Evolutionary conservation across 192 early-diverging fungal genomes (phyloP), one percentile per base, ranked within the genome.

Genomic region (Coemansia umbellata): DNA sequence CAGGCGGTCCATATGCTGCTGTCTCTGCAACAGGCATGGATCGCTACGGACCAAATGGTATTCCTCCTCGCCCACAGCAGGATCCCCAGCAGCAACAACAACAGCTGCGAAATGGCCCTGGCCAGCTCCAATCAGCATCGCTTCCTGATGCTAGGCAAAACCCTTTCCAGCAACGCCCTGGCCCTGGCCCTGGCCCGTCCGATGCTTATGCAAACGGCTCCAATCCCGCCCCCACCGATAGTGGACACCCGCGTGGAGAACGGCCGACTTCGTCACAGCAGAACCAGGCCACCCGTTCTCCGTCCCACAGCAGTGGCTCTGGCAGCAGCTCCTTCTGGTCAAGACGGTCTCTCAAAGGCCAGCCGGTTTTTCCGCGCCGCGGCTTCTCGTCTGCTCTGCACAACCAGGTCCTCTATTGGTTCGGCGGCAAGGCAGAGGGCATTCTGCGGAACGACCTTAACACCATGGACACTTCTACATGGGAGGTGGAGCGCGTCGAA

Each of bases 311-410:
- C 36, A 39, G 37, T 23, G 32, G 32, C 36, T 22, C 35, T 8
- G 26, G 50, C 50, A 26, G 58, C 26, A 42, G 48, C 43, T 74
- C 71, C 32, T 74, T 74, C 48, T 74, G 71, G 71, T 67, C 71
- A 3, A 58, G 50, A 44, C 55, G 64, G 50, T 33, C 26, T 9
- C 49, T 74, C 14, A 41, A 31, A 18, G 71, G 71, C 24, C 27
- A 36, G n/a, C 7, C 56, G 17, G 42, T 66, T 55, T 79, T 79
- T 27, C 77, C 77, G n/a, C 63, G 77, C 8, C 60, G 66, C 36
- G 77, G 71, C 17, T 79, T 74, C 55, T 74, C 77, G 5, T 47
- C 66, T 1, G 66, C 77, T 3, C 62, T 69, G 32, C 58, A 74
- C 45, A 66, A 58, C 27, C 51, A 62, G 24, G 53, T 63, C 15